These are phyloP conservation scores for Phylloporus sp. DNA, from an alignment of 768 basidiomycete genomes.

Conservation along the genomic window DNA sequence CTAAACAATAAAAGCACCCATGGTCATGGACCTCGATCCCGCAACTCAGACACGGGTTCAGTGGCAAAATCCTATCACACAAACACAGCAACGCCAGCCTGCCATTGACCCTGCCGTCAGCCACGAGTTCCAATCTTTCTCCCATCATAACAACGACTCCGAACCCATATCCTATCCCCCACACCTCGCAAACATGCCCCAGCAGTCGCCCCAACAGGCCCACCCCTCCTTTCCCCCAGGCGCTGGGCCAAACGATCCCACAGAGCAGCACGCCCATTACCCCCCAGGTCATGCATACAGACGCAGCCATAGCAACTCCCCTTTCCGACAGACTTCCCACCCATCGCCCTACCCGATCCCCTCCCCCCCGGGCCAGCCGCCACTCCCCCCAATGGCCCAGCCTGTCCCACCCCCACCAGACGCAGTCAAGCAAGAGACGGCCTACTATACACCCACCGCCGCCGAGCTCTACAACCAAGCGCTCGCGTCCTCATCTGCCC, in stretches of 20 bases:
- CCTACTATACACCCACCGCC: slow-evolving; percentile 50
- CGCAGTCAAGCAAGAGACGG: slow-evolving; percentile 39
- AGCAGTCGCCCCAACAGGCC: slow-evolving; percentile 20
- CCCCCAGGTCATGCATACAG: slow-evolving; percentile 33
- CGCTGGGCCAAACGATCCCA: slow-evolving; percentile 33
- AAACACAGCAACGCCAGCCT: slow-evolving; percentile 33
- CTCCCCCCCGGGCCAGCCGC: slow-evolving; percentile 27
- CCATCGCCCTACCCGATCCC: slow-evolving; percentile 38
- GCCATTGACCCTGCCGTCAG: slow-evolving; percentile 31
- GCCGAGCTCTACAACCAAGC: slow-evolving; percentile 52
- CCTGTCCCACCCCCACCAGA: slow-evolving; percentile 15
- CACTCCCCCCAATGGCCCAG: slow-evolving; percentile 27
- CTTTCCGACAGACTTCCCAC: slow-evolving; percentile 38
- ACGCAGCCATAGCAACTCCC: slow-evolving; percentile 31
- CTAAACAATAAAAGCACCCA: slow-evolving; percentile 35
- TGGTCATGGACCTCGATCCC: slow-evolving; percentile 34
- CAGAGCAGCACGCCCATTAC: slow-evolving; percentile 33
- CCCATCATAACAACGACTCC: slow-evolving; percentile 25
- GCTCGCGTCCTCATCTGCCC: slow-evolving; percentile 31
- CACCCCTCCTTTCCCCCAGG: slow-evolving; percentile 32
- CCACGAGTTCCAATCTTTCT: slow-evolving; percentile 34
- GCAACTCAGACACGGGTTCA: slow-evolving; percentile 32
- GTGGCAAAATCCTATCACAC: slow-evolving; percentile 32
- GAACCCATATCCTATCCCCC: slow-evolving; percentile 23
- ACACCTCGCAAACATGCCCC: slow-evolving; percentile 31